A percentile compares a stretch with the other conserved stretches of the same genome.
Conservation (phyloP, 768 basidiomycete species). For the Podaxis sp. region DNA sequence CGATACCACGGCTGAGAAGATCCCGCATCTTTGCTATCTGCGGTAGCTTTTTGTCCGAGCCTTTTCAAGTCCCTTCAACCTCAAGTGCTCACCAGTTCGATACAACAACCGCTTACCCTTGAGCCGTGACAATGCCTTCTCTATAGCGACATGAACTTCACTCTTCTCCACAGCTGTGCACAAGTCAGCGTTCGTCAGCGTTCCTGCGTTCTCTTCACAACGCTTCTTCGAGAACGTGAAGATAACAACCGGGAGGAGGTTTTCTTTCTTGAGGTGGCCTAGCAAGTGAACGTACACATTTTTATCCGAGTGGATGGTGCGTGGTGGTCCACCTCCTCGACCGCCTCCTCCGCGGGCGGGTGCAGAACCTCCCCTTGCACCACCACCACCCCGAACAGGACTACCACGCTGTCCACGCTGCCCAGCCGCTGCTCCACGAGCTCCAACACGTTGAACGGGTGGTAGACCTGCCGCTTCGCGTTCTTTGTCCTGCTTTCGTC, state of each 20-base stretch:
- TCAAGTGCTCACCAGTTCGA: slow-evolving; percentile 4
- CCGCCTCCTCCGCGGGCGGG: slow-evolving; percentile 39
- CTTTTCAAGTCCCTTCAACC: slow-evolving; percentile 36
- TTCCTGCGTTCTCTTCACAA: slow-evolving; percentile 95
- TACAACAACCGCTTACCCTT: slow-evolving; percentile 59
- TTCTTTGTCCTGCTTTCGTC: slow-evolving; percentile 97
- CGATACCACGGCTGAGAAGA: slow-evolving; percentile 88
- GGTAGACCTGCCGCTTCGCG: slow-evolving; percentile 91
- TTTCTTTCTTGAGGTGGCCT: slow-evolving; percentile 79
- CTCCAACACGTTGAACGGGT: slow-evolving; percentile 82
- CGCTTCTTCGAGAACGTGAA: slow-evolving; percentile 97
- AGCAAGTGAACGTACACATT: slow-evolving; percentile 94
- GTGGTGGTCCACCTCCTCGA: slow-evolving; percentile 41
- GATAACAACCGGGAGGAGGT: slow-evolving; percentile 88
- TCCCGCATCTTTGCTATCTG: slow-evolving; percentile 92
- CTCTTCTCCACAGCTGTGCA: slow-evolving; percentile 92
- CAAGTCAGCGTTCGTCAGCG: slow-evolving; percentile 84
- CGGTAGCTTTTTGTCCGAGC: slow-evolving; percentile 87
- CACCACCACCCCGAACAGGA: slow-evolving; percentile 36
- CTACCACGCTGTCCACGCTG: slow-evolving; percentile 46
- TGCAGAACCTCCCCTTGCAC: slow-evolving; percentile 25
- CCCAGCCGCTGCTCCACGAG: slow-evolving; percentile 62
- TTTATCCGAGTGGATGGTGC: slow-evolving; percentile 76
- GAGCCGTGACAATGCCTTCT: slow-evolving; percentile 85
- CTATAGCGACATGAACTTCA: slow-evolving; percentile 92